Percentiles rank a stretch among this genome's conserved stretches.
phyloP scores from a whole-genome alignment of 2,329 filamentous ascomycete genomes.

The Sporothrix curviconia region DNA sequence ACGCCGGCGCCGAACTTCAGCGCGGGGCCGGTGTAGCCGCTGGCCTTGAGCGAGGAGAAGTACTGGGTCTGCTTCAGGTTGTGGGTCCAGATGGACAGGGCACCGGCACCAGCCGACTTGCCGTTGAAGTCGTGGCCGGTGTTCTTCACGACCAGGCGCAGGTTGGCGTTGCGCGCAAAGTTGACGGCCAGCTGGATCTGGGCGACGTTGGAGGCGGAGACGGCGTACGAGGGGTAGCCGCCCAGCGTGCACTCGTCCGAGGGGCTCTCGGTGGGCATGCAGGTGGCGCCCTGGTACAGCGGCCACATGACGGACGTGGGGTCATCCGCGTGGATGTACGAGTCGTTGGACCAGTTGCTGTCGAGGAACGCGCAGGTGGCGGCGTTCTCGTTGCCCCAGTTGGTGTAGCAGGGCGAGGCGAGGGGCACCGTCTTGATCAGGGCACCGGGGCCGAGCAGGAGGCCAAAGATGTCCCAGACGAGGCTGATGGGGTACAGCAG shows the following conservation, averaged over 20 bases:
- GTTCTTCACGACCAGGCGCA: constrained; percentile 45
- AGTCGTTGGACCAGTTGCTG: constrained; percentile 28
- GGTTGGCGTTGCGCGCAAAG: constrained; percentile 39
- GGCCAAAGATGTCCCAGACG: constrained; percentile 46
- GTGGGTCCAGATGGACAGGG: constrained; percentile 32
- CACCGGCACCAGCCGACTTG: constrained; percentile 32
- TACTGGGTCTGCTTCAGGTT: constrained; percentile 32
- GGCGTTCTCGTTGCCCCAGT: constrained; percentile 35
- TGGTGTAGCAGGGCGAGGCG: constrained; percentile 46
- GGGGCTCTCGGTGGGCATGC: constrained; percentile 24
- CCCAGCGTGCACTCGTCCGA: constrained; percentile 27
- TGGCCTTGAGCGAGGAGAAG: constrained; percentile 35
- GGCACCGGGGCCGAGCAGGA: constrained; percentile 38
- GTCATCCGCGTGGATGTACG: constrained; percentile 30
- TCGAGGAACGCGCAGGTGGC: constrained; percentile 34
- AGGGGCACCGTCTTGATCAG: constrained; percentile 48
- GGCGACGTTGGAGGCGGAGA: constrained; percentile 35
- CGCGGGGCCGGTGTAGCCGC: constrained; percentile 21
- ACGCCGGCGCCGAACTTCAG: constrained; percentile 45
- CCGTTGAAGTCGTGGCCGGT: constrained; percentile 47
- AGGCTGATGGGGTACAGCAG: constrained; percentile 43
- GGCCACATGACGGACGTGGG: constrained; percentile 37
- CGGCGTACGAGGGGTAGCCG: constrained; percentile 36
- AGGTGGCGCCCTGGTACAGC: constrained; percentile 34
- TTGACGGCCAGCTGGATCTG: constrained; percentile 43